Evolutionary conservation across 495 filamentous ascomycete species (phyloP).

Genomic region (Talaromyces nanjingensis): DNA sequence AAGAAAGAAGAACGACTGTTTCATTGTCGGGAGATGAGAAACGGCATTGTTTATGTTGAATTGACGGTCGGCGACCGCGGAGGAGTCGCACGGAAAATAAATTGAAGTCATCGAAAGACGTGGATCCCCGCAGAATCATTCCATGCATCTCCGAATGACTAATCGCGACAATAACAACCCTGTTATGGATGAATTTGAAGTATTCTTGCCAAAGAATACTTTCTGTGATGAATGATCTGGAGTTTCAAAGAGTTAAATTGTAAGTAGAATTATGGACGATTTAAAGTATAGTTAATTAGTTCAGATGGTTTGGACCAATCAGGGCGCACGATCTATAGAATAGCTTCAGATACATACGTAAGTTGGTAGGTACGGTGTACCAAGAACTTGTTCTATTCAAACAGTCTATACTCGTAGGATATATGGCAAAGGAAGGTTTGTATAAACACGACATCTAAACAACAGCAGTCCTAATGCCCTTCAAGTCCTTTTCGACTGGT

Average conservation of each 20-base stretch:
- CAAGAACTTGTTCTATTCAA: not conserved
- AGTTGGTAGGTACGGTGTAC: no score
- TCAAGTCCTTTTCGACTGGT: not conserved
- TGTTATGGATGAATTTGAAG: not conserved
- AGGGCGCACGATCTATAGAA: not conserved
- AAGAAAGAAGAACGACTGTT: not conserved
- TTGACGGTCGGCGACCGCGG: not conserved
- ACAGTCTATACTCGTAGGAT: not conserved
- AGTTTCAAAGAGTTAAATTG: not conserved
- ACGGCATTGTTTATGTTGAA: not conserved
- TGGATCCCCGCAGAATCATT: constrained; percentile 8
- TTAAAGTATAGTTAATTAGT: not conserved
- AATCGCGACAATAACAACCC: not conserved
- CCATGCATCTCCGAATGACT: not conserved
- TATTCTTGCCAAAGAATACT: not conserved
- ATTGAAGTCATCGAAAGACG: constrained; percentile 7
- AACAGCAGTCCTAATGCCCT: not conserved
- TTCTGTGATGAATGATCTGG: not conserved
- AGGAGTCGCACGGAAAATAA: not conserved
- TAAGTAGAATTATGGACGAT: not conserved
- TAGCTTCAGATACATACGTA: not conserved
- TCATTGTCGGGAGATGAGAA: not conserved
- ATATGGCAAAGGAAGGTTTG: not conserved
- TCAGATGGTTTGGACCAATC: not conserved
- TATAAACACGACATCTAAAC: not conserved